A percentile compares a stretch with the other conserved stretches of the same genome.
These are phyloP conservation scores for Termitomyces sp. DNA, from an alignment of 768 basidiomycete genomes.

Conservation along the genomic window DNA sequence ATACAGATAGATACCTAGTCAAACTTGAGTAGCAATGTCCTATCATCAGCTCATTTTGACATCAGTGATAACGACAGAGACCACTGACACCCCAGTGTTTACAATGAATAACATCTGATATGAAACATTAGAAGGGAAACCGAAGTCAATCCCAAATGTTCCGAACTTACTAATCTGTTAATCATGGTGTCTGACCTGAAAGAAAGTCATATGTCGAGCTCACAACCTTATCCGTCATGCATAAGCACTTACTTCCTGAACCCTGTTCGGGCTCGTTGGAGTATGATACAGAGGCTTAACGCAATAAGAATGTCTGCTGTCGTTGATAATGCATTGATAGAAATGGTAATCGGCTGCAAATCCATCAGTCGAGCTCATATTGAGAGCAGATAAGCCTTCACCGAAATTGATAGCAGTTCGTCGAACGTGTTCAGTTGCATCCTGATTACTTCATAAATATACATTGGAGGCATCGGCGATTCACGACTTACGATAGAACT, in stretches of 20 bases:
- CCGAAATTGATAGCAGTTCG: slow-evolving; percentile 29
- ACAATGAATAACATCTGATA: slow-evolving; percentile 48
- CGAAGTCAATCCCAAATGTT: background rate
- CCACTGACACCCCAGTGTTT: slow-evolving; percentile 42
- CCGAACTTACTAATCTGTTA: slow-evolving; percentile 33
- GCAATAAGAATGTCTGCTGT: slow-evolving; percentile 47
- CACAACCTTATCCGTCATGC: background rate
- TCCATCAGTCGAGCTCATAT: background rate
- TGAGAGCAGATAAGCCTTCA: slow-evolving; percentile 13
- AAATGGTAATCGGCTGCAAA: slow-evolving; percentile 37
- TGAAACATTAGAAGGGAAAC: background rate
- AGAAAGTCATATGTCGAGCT: background rate
- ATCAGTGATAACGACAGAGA: background rate
- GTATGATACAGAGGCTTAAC: slow-evolving; percentile 35
- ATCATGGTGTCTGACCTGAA: slow-evolving; percentile 45
- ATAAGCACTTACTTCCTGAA: slow-evolving; percentile 35
- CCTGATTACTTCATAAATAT: slow-evolving; percentile 11
- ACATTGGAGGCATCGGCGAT: background rate
- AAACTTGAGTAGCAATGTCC: slow-evolving; percentile 18
- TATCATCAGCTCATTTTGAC: background rate
- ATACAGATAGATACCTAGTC: slow-evolving; percentile 25
- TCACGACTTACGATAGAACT: slow-evolving; percentile 29
- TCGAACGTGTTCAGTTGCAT: slow-evolving; percentile 33
- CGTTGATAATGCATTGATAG: slow-evolving; percentile 47
- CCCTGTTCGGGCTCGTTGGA: slow-evolving; percentile 45